phyloP scores from a whole-genome alignment of 2,329 filamentous ascomycete species.

The Stenocarpella maydis region DNA sequence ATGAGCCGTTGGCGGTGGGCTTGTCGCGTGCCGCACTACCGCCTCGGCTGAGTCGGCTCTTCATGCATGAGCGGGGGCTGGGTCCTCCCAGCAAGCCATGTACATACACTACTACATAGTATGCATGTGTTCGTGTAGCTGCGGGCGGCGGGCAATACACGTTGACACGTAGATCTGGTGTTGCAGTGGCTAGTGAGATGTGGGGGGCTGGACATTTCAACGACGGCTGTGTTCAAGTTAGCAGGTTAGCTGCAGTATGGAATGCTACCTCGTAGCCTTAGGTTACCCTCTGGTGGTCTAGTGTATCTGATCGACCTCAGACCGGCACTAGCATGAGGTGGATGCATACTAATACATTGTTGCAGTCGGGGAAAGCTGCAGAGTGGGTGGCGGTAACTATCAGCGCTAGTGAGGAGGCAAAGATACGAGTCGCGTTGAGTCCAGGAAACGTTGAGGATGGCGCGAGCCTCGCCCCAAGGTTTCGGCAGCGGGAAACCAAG shows the following conservation, averaged over 20 bases:
- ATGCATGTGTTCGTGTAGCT: not conserved
- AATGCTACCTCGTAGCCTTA: not conserved
- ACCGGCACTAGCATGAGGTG: no score
- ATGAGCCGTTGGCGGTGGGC: not conserved
- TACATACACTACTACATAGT: no score
- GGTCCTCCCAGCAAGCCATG: no score
- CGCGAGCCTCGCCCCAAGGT: not conserved
- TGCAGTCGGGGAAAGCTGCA: no score
- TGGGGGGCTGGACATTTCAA: conserved; percentile 3
- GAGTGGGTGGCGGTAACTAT: no score
- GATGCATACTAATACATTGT: not conserved
- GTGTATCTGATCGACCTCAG: no score
- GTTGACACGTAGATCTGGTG: conserved; percentile 16
- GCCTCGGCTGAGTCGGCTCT: not conserved
- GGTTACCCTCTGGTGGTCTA: not conserved
- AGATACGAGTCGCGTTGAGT: conserved; percentile 7
- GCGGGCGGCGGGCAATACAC: not conserved
- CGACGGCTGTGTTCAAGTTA: not conserved
- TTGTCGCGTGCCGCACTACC: not conserved
- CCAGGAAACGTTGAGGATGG: conserved; percentile 23
- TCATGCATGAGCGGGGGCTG: conserved; percentile 11
- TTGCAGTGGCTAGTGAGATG: conserved; percentile 21
- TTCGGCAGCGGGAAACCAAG: not conserved
- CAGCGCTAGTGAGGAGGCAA: not conserved
- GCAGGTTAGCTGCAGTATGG: not conserved